These are phyloP conservation scores for Bauhinia variegata DNA, from an alignment of 306 rosid species.

Conservation along the genomic window DNA sequence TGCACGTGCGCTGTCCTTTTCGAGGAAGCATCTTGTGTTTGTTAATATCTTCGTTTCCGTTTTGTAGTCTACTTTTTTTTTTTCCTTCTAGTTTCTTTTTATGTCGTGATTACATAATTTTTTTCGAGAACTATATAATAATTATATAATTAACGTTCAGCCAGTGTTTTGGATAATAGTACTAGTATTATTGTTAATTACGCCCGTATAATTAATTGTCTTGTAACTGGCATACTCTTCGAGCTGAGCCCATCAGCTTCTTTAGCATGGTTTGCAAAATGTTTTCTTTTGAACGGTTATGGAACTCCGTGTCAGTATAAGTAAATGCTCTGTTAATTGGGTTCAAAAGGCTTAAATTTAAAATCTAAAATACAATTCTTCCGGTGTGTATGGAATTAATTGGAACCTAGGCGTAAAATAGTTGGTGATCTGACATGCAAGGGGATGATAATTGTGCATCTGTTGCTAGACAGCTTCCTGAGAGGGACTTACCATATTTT, in stretches of 20 bases:
- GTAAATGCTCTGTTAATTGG: neutral
- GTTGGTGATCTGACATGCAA: neutral
- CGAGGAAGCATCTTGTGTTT: neutral
- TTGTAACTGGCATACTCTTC: neutral
- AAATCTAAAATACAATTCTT: neutral
- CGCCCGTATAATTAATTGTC: no score
- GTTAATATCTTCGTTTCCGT: neutral
- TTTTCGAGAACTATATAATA: no score
- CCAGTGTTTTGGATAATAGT: no score
- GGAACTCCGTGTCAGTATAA: neutral
- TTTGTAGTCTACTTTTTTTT: neutral
- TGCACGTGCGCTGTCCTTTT: slow-evolving; percentile 31
- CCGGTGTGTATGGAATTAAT: neutral
- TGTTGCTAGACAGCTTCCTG: no score
- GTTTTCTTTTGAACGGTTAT: neutral
- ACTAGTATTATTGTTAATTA: no score
- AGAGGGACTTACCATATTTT: no score
- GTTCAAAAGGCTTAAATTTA: neutral
- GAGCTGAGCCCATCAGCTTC: neutral
- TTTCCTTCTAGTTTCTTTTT: neutral
- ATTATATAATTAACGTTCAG: no score
- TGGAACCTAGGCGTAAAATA: neutral
- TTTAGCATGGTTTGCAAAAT: neutral
- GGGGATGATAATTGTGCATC: no score
- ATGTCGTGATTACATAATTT: no score